Conservation (phyloP, 2,329 filamentous ascomycete genomes). For the Chaetomiaceae sp. region DNA sequence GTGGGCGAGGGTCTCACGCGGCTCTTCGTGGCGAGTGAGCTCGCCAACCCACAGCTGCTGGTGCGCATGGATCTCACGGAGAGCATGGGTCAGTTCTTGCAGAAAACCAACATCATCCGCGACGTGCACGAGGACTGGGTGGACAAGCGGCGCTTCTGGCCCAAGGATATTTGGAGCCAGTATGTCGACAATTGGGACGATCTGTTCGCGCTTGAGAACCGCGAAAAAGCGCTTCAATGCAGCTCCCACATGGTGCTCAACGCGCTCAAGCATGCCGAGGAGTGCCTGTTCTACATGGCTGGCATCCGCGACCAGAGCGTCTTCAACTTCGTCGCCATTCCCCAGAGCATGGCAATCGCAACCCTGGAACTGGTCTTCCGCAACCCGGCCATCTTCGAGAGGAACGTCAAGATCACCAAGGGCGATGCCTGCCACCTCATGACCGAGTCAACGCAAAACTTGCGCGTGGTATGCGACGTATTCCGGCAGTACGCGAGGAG, state of each 20-base stretch:
- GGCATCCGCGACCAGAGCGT: constrained; percentile 92
- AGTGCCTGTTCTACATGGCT: constrained; percentile 97
- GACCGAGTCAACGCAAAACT: constrained; percentile 87
- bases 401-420: constrained; percentile 94
- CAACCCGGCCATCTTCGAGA: constrained; percentile 79
- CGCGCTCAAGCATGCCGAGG: constrained; percentile 78
- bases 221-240: constrained; percentile 74
- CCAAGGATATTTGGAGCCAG: constrained; percentile 94
- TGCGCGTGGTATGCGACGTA: constrained; percentile 72
- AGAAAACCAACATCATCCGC: constrained; percentile 98
- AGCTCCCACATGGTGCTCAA: constrained; percentile 93
- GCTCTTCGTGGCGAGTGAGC: constrained; percentile 79
- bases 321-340: constrained; percentile 98
- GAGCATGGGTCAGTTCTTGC: constrained; percentile 95
- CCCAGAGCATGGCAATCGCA: constrained; percentile 95
- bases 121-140: constrained; percentile 87
- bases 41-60: constrained; percentile 80
- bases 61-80: constrained; percentile 78
- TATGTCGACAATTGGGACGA: constrained; percentile 87
- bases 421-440: constrained; percentile 89
- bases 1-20: constrained; percentile 91
- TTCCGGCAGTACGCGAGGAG: constrained; percentile 73
- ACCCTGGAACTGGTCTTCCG: constrained; percentile 89
- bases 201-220: constrained; percentile 77
- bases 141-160: constrained; percentile 89